Evolutionary conservation across 1,139 yeast genomes (phyloP), one percentile per base, ranked within the genome.

Genomic region (Kodamaea suecica): DNA sequence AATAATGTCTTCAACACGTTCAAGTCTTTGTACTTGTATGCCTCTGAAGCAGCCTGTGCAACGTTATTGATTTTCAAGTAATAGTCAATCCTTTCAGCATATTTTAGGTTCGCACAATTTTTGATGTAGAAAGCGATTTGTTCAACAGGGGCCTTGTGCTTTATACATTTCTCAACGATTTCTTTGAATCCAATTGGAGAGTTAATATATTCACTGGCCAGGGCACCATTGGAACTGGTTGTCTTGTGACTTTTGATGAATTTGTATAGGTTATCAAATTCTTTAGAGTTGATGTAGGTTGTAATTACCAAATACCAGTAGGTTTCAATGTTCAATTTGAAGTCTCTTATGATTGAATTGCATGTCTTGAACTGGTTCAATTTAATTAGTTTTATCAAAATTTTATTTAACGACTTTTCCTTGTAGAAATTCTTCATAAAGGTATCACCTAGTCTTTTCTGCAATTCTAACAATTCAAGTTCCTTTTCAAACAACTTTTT

Each of bases 111-210:
- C 4, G 50, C 42, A 29, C 66, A 60, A 37, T 61, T 58, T 27
- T 51, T 50, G 29, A 70, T 68, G 39, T 66, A 69, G 4, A 54
- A 49, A 1, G 70, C 55, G 7, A 65, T 54, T 35, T 64, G 63
- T n/a, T 55, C 53, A 27, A 49, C 42, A 0, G 74, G 74, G 15
- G 76, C 82, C 1, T 75, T 73, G 23, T 73, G 63, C 19, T 65
- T 65, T 30, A 78, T 46, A 21, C 78, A 71, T 24, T 73, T 70
- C 9, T 72, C 66, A 33, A 71, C 83, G 44, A 87, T 79, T 2
- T 82, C 78, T 42, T 70, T 72, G 44, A 80, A 84, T 0, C 94
- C 94, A 37, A 87, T 83, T 0, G 90, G 87, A 1, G 94, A 74
- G 47, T 75, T 79, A 37, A 70, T 68, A n/a, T 43, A 37, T 1